Conservation (phyloP, 768 basidiomycete species). For the Calocera cornea region DNA sequence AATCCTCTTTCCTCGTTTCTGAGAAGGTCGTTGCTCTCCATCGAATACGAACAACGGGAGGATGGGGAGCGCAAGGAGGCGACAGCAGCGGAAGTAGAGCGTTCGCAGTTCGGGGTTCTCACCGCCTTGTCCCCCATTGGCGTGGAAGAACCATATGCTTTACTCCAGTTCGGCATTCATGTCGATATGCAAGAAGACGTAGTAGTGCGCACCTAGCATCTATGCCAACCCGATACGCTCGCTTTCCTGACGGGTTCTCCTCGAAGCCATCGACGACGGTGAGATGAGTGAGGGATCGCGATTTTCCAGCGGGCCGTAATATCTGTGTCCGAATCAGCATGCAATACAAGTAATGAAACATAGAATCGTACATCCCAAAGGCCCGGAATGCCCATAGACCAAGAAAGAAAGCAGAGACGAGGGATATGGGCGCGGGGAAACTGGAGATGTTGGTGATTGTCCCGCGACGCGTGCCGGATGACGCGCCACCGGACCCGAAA, state of each 20-base stretch:
- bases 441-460: not conserved
- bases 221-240: conserved; percentile 73
- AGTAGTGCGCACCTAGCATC: conserved; percentile 39
- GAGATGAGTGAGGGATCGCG: conserved; percentile 63
- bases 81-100: conserved; percentile 71
- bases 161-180: not conserved
- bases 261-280: conserved; percentile 64
- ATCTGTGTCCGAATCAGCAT: conserved; percentile 26
- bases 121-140: conserved; percentile 31
- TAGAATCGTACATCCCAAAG: conserved; percentile 27
- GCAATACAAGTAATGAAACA: not conserved
- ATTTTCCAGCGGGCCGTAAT: conserved; percentile 53
- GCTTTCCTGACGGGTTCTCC: conserved; percentile 44
- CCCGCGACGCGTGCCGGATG: not conserved
- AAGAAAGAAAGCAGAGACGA: not conserved
- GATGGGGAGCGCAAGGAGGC: conserved; percentile 56
- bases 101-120: conserved; percentile 81
- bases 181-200: not conserved
- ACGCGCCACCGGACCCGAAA: not conserved
- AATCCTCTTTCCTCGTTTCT: conserved; percentile 45
- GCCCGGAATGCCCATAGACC: conserved; percentile 28
- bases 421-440: not conserved
- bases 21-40: conserved; percentile 65
- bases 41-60: conserved; percentile 88
- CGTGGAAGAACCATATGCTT: conserved; percentile 40